Percentiles rank a stretch among this genome's conserved stretches.
These are phyloP conservation scores for Hypoxylon sp. DNA, from an alignment of 2,329 filamentous ascomycete genomes.

Conservation along the genomic window DNA sequence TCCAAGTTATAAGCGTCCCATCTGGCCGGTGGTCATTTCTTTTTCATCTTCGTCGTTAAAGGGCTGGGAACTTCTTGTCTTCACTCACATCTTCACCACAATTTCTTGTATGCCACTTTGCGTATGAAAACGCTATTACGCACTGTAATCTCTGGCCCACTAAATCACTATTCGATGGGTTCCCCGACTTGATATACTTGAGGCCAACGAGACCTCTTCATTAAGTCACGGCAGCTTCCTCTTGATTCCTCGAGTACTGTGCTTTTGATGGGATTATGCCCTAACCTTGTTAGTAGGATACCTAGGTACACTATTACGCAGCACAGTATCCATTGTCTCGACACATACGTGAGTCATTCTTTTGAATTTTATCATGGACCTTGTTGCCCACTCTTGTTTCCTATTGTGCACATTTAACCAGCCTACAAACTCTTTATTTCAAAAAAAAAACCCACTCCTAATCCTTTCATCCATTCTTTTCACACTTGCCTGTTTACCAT, in stretches of 20 bases:
- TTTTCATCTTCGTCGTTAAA: neutral
- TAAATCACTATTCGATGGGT: neutral
- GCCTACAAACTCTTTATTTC: slow-evolving; percentile 1
- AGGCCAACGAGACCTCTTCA: neutral
- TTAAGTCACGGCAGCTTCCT: neutral
- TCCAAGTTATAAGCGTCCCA: neutral
- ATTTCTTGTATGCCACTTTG: neutral
- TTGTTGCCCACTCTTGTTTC: slow-evolving; percentile 4
- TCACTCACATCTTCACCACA: neutral
- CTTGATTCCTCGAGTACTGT: slow-evolving; percentile 6
- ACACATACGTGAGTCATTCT: slow-evolving; percentile 21
- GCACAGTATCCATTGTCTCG: slow-evolving; percentile 8
- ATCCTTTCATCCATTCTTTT: neutral
- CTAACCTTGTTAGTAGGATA: slow-evolving; percentile 24
- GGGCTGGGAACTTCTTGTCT: neutral
- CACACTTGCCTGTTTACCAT: neutral
- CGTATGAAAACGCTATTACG: neutral
- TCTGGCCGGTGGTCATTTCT: neutral
- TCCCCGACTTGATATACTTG: neutral
- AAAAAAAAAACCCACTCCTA: too few relatives aligned
- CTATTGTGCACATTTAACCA: neutral
- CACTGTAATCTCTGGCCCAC: neutral
- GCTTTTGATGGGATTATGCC: neutral
- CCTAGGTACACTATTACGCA: slow-evolving; percentile 9
- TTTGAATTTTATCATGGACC: neutral